Evolutionary conservation across 2,329 filamentous ascomycete species (phyloP).

Genomic region (Trichoderma afroharzianum): DNA sequence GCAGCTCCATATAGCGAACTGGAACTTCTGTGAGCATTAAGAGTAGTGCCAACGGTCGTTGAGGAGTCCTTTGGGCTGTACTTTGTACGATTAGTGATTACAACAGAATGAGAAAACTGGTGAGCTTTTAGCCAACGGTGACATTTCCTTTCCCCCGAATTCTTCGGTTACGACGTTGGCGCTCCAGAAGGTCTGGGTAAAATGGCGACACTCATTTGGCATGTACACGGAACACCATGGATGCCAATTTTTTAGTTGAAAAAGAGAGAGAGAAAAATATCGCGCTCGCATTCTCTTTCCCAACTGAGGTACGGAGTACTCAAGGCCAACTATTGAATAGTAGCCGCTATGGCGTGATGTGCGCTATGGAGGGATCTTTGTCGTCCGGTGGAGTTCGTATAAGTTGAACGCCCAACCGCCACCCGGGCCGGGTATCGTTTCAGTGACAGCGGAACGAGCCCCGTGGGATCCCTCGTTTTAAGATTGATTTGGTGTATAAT

Average conservation of each 20-base stretch:
- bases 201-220: not conserved
- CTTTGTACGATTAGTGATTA: not conserved
- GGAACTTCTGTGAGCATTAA: constrained; percentile 28
- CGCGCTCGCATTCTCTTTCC: not conserved
- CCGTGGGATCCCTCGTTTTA: not conserved
- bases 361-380: not conserved
- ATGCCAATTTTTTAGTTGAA: not conserved
- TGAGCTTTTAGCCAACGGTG: not conserved
- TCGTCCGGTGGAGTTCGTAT: not conserved
- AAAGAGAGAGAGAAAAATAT: too few species aligned
- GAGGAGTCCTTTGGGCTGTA: not conserved
- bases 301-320: not conserved
- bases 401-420: not conserved
- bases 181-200: not conserved
- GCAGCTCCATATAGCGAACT: constrained; percentile 2
- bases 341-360: constrained; percentile 10
- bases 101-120: not conserved
- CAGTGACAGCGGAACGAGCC: not conserved
- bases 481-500: not conserved
- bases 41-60: not conserved
- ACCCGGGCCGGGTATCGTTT: not conserved
- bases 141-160: not conserved
- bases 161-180: not conserved
- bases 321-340: not conserved
- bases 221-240: not conserved